phyloP scores from a whole-genome alignment of 2,329 filamentous ascomycete species.

The Colletotrichum coccodes region DNA sequence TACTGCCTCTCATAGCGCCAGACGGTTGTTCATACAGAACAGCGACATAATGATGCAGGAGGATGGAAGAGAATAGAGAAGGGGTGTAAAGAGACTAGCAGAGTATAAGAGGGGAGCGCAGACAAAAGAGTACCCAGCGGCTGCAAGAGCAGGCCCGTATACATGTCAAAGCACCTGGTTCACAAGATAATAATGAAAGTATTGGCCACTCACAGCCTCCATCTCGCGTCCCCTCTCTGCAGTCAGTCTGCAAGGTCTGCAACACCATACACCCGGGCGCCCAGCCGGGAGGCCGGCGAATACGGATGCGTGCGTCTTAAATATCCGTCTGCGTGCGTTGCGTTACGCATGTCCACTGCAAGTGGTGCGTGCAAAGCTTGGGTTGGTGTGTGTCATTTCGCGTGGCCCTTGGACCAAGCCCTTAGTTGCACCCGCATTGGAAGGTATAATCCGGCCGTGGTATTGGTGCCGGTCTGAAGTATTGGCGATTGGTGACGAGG shows the following conservation, averaged over 20 bases:
- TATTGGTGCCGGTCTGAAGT: conserved; percentile 8
- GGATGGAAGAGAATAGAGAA: not conserved
- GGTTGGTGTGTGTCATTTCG: conserved; percentile 27
- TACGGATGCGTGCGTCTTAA: conserved; percentile 24
- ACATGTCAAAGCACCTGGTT: conserved; percentile 25
- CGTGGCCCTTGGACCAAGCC: conserved; percentile 19
- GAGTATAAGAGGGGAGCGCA: not conserved
- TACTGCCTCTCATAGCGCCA: not conserved
- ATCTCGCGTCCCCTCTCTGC: not conserved
- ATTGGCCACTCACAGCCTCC: conserved; percentile 15
- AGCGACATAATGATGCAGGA: not conserved
- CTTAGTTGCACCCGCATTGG: conserved; percentile 27
- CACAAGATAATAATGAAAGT: conserved; percentile 10
- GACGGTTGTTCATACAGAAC: not conserved
- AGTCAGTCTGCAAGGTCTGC: conserved; percentile 13
- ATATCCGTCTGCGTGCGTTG: conserved; percentile 10
- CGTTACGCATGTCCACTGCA: conserved; percentile 13
- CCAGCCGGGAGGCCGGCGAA: conserved; percentile 25
- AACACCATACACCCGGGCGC: conserved; percentile 14
- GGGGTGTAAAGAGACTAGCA: not conserved
- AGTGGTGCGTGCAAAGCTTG: conserved; percentile 16
- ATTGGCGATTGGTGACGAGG: not conserved
- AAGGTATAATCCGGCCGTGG: conserved; percentile 28
- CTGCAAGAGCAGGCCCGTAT: conserved; percentile 24
- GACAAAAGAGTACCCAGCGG: not conserved